Conservation (phyloP, 495 filamentous ascomycete genomes). For the Polyplosphaeria fusca region DNA sequence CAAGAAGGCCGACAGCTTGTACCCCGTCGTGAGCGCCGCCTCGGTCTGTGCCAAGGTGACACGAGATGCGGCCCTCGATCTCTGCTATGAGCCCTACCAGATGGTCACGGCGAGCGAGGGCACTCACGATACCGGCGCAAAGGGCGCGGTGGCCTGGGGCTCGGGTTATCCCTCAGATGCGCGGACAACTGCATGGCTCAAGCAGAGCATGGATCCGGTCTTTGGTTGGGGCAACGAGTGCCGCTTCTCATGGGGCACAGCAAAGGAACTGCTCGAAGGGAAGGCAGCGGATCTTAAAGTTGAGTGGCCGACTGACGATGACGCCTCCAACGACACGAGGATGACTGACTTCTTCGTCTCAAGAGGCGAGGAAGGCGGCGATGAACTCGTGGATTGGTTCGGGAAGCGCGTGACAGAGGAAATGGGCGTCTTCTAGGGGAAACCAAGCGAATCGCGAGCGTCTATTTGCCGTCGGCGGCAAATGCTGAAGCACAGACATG, state of each 20-base stretch:
- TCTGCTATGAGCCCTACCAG: constrained; percentile 55
- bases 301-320: constrained; percentile 79
- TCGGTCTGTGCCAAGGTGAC: constrained; percentile 96
- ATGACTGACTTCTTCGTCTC: constrained; percentile 71
- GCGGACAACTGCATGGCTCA: constrained; percentile 76
- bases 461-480: background rate
- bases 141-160: constrained; percentile 59
- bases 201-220: constrained; percentile 79
- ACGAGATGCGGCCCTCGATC: constrained; percentile 80
- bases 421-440: constrained; percentile 37
- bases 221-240: constrained; percentile 95
- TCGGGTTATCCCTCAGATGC: constrained; percentile 91
- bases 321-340: constrained; percentile 54
- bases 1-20: constrained; percentile 93
- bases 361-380: constrained; percentile 46
- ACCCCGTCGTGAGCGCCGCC: constrained; percentile 89
- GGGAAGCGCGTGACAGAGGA: constrained; percentile 57
- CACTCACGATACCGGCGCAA: constrained; percentile 13
- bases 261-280: constrained; percentile 82
- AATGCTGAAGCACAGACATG: background rate
- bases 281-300: constrained; percentile 61
- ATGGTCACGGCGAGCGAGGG: constrained; percentile 2
- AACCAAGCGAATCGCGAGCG: background rate
- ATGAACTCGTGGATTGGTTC: constrained; percentile 62
- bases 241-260: constrained; percentile 92